phyloP scores from a whole-genome alignment of 2,329 filamentous ascomycete species.

The Fusarium incarnatum region DNA sequence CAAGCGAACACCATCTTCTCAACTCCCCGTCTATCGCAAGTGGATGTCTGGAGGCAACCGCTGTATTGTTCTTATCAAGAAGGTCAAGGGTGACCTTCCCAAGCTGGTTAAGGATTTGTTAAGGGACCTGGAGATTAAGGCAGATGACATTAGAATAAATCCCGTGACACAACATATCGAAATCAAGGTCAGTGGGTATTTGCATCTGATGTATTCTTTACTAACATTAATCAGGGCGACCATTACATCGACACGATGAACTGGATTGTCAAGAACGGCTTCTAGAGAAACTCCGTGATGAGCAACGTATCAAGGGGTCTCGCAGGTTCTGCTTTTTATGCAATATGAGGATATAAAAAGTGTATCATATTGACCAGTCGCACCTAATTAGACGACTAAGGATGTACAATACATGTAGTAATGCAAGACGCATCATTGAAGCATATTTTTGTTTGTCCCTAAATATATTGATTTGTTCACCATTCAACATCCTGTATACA shows the following conservation, averaged over 20 bases:
- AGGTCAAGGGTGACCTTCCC: constrained; percentile 78
- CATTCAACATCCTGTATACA: constrained; percentile 44
- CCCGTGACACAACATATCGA: constrained; percentile 78
- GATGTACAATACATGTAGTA: constrained; percentile 50
- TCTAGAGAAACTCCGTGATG: constrained; percentile 42
- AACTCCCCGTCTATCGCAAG: constrained; percentile 81
- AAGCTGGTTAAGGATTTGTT: constrained; percentile 73
- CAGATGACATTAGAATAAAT: constrained; percentile 65
- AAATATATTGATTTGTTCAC: constrained; percentile 45
- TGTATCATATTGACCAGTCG: constrained; percentile 47
- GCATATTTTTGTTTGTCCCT: constrained; percentile 41
- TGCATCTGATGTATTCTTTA: neutral
- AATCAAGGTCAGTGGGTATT: constrained; percentile 68
- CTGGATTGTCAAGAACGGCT: constrained; percentile 53
- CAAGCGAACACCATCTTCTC: constrained; percentile 74
- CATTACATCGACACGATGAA: constrained; percentile 46
- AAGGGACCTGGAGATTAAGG: constrained; percentile 66
- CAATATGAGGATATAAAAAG: constrained; percentile 33
- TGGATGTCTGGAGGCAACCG: constrained; percentile 81
- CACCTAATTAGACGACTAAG: constrained; percentile 33
- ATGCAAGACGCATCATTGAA: constrained; percentile 43
- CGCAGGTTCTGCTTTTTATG: neutral
- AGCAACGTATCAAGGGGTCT: neutral
- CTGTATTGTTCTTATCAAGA: constrained; percentile 79
- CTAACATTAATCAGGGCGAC: constrained; percentile 49